Evolutionary conservation across 2,329 filamentous ascomycete species (phyloP).

Genomic region (Calonectria hawksworthii): DNA sequence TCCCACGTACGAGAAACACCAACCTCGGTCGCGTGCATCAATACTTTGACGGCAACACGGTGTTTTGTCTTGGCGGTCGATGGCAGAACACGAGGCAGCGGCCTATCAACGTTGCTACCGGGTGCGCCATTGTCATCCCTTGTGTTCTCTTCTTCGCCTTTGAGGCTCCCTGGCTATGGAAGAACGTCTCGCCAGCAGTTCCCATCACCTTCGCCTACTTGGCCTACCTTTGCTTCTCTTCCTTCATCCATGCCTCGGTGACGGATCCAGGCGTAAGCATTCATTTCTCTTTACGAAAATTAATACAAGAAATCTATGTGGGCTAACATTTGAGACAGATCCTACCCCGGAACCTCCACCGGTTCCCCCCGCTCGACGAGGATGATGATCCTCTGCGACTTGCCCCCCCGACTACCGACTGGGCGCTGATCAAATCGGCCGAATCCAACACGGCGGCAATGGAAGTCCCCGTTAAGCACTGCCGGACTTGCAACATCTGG

Average conservation of each 20-base stretch:
- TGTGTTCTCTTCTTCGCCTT: constrained; percentile 86
- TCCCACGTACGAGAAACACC: constrained; percentile 40
- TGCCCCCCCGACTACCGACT: constrained; percentile 90
- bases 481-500: constrained; percentile 98
- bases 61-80: constrained; percentile 89
- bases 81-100: constrained; percentile 89
- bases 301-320: background rate
- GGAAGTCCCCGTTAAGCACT: constrained; percentile 98
- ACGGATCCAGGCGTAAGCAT: constrained; percentile 90
- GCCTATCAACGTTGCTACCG: constrained; percentile 91
- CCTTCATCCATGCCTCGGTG: constrained; percentile 92
- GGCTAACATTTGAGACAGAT: constrained; percentile 70
- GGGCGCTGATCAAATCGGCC: constrained; percentile 90
- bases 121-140: constrained; percentile 83
- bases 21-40: constrained; percentile 80
- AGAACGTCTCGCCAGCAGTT: constrained; percentile 87
- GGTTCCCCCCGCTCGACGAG: constrained; percentile 81
- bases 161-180: constrained; percentile 89
- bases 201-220: constrained; percentile 92
- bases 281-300: constrained; percentile 37
- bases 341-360: constrained; percentile 90
- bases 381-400: constrained; percentile 85
- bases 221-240: constrained; percentile 92
- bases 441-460: constrained; percentile 85
- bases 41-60: constrained; percentile 93